Base-by-base conservation (phyloP, 2,329 filamentous ascomycete species). In the Hypoxylon sp. region DNA sequence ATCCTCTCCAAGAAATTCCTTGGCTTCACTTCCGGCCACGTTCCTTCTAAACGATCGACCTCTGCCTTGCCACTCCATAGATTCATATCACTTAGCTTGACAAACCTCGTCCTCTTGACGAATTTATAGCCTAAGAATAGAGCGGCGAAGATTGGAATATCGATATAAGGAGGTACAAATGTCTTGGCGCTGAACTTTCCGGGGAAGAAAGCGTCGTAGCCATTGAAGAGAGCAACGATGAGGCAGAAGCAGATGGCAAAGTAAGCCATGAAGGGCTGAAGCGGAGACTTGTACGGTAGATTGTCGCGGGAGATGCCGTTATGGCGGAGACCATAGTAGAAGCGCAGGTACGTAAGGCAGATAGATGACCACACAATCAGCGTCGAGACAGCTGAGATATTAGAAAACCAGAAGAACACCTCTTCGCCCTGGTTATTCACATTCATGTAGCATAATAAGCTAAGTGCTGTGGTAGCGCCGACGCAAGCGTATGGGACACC, bases 141-240 rank as follows among this genome's bases (percentile, higher is more conserved):
- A 1, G 85, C 70, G 0, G 88, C 85, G 73, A 93, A 92, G 34
- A 93, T 83, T 3, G 87, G 88, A 34, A 93, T 87, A 80, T 91
- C 91, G 65, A 90, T 87, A 74, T 93, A 93, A 0, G 82, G 80
- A 72, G 91, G 91, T 55, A 93, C 79, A 76, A 93, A 94, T 1
- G 78, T 78, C 73, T 78, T 80, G 21, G 78, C 79, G 56, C 78
- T 78, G 45, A 81, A 82, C 34, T 77, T 76, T 13, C 83, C 80
- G 0, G 89, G 88, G 65, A 93, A 83, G 75, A 94, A 94, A 3
- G 92, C 89, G 1, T 90, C 85, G 69, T 93, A 94, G 0, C 91
- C 91, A 46, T 91, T 90, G 38, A 93, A 90, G 66, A 93, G 83
- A 1, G 89, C 87, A 80, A 94, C 90, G 36, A 91, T 75, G 25